A percentile compares a stretch with the other conserved stretches of the same genome.
phyloP scores from a whole-genome alignment of 768 basidiomycete species.

The Lactifluus volemus region DNA sequence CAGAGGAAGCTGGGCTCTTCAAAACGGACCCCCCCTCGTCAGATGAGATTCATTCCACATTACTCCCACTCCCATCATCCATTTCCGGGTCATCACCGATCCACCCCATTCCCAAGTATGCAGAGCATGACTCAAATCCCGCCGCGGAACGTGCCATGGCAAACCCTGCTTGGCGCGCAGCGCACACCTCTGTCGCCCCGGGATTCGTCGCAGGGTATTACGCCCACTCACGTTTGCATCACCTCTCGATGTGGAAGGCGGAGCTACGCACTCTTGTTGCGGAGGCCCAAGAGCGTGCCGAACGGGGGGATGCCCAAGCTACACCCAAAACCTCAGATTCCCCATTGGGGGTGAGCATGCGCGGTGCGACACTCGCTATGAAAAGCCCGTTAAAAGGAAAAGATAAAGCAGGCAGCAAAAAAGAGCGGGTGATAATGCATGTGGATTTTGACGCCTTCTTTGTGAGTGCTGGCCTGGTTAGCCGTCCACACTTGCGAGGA shows the following conservation, averaged over 20 bases:
- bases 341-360: slow-evolving; percentile 23
- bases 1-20: background rate
- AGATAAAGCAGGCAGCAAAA: slow-evolving; percentile 40
- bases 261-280: slow-evolving; percentile 75
- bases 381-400: slow-evolving; percentile 52
- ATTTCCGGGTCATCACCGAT: slow-evolving; percentile 36
- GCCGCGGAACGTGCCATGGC: slow-evolving; percentile 74
- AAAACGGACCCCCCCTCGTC: background rate
- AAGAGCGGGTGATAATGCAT: slow-evolving; percentile 74
- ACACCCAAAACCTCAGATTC: slow-evolving; percentile 20
- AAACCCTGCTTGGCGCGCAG: slow-evolving; percentile 75
- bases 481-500: slow-evolving; percentile 71
- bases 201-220: slow-evolving; percentile 75
- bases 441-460: slow-evolving; percentile 98
- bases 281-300: slow-evolving; percentile 67
- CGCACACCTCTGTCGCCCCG: slow-evolving; percentile 78
- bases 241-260: slow-evolving; percentile 86
- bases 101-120: slow-evolving; percentile 51
- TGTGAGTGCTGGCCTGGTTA: slow-evolving; percentile 80
- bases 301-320: slow-evolving; percentile 27
- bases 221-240: slow-evolving; percentile 82
- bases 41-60: background rate
- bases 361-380: slow-evolving; percentile 37
- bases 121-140: slow-evolving; percentile 57
- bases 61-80: slow-evolving; percentile 24